Evolutionary conservation across 768 basidiomycete genomes (phyloP).

Genomic region (Rhodotorula diobovata): DNA sequence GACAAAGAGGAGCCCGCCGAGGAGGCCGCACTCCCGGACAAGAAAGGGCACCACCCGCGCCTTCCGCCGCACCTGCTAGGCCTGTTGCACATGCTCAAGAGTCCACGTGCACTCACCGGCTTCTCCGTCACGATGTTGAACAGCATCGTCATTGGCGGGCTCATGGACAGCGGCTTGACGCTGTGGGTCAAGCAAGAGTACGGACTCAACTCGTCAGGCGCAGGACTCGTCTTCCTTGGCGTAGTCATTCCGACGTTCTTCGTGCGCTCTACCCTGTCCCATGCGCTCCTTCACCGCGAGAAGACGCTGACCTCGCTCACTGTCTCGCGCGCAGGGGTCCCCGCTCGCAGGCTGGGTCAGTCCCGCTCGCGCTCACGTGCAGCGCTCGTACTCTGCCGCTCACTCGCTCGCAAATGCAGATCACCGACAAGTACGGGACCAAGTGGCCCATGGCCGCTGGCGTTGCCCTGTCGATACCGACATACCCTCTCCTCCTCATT

Average conservation of each 20-base stretch:
- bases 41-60: background rate
- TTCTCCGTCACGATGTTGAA: constrained; percentile 11
- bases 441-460: constrained; percentile 26
- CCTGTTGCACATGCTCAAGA: background rate
- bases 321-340: background rate
- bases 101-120: constrained; percentile 14
- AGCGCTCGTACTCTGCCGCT: background rate
- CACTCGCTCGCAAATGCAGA: background rate
- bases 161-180: constrained; percentile 28
- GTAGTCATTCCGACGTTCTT: constrained; percentile 26
- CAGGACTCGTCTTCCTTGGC: constrained; percentile 30
- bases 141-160: constrained; percentile 20
- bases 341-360: constrained; percentile 10
- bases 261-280: background rate
- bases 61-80: background rate
- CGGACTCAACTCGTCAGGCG: constrained; percentile 9
- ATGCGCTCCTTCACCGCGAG: too few species aligned
- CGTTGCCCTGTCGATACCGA: constrained; percentile 11
- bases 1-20: background rate
- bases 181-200: constrained; percentile 23
- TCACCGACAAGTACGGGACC: constrained; percentile 22
- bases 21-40: background rate
- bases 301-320: background rate
- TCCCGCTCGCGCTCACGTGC: too few species aligned
- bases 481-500: constrained; percentile 30